These are phyloP conservation scores for Hymenochaete sp. DNA, from an alignment of 1,284 basidiomycete species.

Conservation along the genomic window DNA sequence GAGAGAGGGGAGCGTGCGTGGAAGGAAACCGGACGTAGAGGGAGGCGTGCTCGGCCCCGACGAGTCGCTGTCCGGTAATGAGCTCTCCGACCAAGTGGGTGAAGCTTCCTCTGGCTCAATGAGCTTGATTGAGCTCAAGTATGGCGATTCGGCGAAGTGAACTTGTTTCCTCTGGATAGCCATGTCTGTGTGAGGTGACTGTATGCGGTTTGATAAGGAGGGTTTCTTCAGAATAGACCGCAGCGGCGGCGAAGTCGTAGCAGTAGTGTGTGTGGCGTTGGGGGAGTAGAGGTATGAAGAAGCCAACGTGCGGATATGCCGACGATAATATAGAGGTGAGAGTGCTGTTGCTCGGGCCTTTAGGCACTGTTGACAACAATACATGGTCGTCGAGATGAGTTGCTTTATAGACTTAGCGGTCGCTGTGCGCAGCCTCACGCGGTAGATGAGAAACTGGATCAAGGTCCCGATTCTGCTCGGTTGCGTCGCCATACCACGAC, in stretches of 20 bases:
- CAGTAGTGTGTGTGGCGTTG: neutral
- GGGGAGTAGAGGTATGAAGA: neutral
- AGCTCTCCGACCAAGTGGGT: constrained; percentile 13
- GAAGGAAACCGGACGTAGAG: constrained; percentile 10
- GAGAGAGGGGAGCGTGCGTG: constrained; percentile 4
- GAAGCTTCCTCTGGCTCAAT: constrained; percentile 5
- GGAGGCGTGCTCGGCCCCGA: constrained; percentile 15
- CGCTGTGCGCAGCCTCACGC: too few relatives aligned
- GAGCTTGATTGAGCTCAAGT: constrained; percentile 5
- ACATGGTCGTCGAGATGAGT: too few relatives aligned
- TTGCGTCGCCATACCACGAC: too few relatives aligned
- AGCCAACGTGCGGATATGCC: neutral
- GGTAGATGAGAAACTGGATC: too few relatives aligned
- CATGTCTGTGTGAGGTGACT: constrained; percentile 3
- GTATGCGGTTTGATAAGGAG: neutral
- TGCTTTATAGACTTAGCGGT: constrained; percentile 16
- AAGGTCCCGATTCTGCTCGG: too few relatives aligned
- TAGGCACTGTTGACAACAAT: constrained; percentile 1
- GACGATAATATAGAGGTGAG: neutral
- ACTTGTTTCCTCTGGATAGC: constrained; percentile 12
- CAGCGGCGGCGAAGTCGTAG: neutral
- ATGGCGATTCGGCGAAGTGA: constrained; percentile 13
- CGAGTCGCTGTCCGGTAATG: constrained; percentile 12
- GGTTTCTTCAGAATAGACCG: constrained; percentile 5
- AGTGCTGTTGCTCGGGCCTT: constrained; percentile 4